Conservation (phyloP, 1,284 basidiomycete genomes). For the Trametes sp. region DNA sequence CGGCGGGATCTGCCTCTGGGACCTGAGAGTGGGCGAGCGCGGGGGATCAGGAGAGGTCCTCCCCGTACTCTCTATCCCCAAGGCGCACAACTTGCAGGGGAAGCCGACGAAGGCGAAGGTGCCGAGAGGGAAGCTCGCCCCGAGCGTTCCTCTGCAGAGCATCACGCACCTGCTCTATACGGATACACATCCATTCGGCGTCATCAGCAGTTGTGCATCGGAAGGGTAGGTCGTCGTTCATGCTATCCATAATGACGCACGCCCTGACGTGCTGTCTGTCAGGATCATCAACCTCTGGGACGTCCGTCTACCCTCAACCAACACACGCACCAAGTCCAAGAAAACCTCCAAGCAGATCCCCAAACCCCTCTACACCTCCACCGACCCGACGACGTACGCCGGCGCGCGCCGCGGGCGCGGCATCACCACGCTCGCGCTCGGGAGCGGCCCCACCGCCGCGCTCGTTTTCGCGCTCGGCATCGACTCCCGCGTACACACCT, state of each 20-base stretch:
- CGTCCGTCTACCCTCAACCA: conserved; percentile 52
- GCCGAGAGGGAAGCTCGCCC: conserved; percentile 46
- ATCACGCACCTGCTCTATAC: conserved; percentile 71
- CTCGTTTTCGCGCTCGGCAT: conserved; percentile 71
- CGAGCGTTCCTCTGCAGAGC: conserved; percentile 55
- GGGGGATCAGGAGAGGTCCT: conserved; percentile 35
- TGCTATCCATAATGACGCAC: neutral
- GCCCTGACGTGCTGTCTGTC: conserved; percentile 10
- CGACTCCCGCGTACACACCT: conserved; percentile 74
- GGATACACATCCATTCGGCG: conserved; percentile 52
- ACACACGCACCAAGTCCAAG: conserved; percentile 12
- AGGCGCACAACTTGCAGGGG: conserved; percentile 59
- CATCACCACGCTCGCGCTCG: conserved; percentile 62
- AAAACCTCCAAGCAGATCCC: conserved; percentile 44
- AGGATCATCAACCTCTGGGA: conserved; percentile 79
- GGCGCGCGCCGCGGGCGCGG: conserved; percentile 68
- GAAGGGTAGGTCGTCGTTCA: conserved; percentile 62
- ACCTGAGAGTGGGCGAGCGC: conserved; percentile 56
- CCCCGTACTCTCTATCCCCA: conserved; percentile 58
- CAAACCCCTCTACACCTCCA: conserved; percentile 53
- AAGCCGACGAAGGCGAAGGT: conserved; percentile 44
- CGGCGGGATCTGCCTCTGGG: conserved; percentile 76
- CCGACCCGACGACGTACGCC: conserved; percentile 66
- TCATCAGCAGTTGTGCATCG: conserved; percentile 72
- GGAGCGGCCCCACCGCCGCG: conserved; percentile 65